phyloP scores from a whole-genome alignment of 495 filamentous ascomycete species.

The Pseudoneurospora amorphoporcata region DNA sequence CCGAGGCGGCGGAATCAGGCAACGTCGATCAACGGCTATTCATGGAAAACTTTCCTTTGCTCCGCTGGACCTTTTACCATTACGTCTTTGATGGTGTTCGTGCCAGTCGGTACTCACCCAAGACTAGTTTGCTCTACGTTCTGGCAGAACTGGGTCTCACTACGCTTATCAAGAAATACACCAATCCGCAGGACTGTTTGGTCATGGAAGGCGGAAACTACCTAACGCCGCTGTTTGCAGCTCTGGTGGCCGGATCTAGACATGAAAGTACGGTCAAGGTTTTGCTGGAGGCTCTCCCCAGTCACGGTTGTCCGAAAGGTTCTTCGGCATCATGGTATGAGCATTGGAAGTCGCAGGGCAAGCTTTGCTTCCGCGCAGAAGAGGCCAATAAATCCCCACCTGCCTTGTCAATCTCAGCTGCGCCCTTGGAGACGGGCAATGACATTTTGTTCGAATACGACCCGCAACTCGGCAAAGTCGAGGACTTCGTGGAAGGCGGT shows the following conservation, averaged over 20 bases:
- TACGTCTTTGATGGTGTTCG: conserved; percentile 19
- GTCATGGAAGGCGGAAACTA: conserved; percentile 27
- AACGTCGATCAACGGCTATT: conserved; percentile 29
- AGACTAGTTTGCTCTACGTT: conserved; percentile 36
- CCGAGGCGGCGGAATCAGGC: conserved; percentile 10
- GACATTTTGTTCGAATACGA: neutral
- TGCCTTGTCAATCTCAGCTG: neutral
- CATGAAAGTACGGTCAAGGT: conserved; percentile 12
- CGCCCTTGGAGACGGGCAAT: neutral
- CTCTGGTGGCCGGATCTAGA: conserved; percentile 19
- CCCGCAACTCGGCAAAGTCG: neutral
- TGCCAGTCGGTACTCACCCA: conserved; percentile 20
- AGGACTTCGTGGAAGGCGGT: neutral
- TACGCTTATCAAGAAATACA: conserved; percentile 26
- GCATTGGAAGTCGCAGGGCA: neutral
- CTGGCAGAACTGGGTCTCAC: conserved; percentile 32
- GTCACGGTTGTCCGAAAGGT: too few species aligned
- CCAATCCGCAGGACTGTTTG: conserved; percentile 12
- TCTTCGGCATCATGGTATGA: neutral
- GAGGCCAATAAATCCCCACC: accelerated
- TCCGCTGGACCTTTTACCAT: conserved; percentile 26
- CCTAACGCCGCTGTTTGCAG: conserved; percentile 34
- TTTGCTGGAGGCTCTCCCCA: conserved; percentile 16
- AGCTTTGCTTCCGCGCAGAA: neutral
- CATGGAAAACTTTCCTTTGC: conserved; percentile 22